Evolutionary conservation across 106 monocot genomes (phyloP), one percentile per base, ranked within the genome.

Genomic region (Vanilla planifolia): DNA sequence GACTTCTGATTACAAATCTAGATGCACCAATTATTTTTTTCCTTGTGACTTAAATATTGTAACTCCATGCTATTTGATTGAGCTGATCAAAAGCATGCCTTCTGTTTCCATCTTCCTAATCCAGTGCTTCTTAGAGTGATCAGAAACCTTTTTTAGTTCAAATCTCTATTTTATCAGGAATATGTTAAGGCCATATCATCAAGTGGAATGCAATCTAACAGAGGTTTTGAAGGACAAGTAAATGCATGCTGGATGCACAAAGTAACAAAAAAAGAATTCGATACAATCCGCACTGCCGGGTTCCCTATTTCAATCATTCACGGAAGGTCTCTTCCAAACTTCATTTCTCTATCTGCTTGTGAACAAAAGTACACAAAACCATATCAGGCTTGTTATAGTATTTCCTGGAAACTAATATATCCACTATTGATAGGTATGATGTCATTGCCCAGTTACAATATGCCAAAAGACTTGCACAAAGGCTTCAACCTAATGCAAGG

Each of bases 221-320:
- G 37, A 71, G 96, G 96, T 25, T 98, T 98, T 66, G 87, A 91
- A 65, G 96, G 96, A 15, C 96, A 98, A 80, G 63, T 91, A 4
- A 87, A 82, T 73, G 96, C 96, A 57, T 98, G 96, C 69, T 98
- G 96, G 96, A 87, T 72, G 36, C 96, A 98, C 64, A 85, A 67
- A 36, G 39, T 98, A 70, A 77, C 87, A 48, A 22, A 73, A 60
- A 88, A 91, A 64, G 96, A 98, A 55, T 67, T 98, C 35, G 87
- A 84, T 16, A 66, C 51, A 3, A 88, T 98, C 48, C 77, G 91
- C 43, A 70, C 81, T 6, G 61, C 87, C 27, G 91, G 96, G 27
- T 88, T 98, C 73, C 48, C 77, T 36, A 59, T 98, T 69, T 88
- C 84, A 21, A 75, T 98, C 33, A 81, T 98, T 60, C 96, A 98